Evolutionary conservation across 371 early-diverging fungal genomes (phyloP), one percentile per base, ranked within the genome.

Genomic region (Mortierella sp.): DNA sequence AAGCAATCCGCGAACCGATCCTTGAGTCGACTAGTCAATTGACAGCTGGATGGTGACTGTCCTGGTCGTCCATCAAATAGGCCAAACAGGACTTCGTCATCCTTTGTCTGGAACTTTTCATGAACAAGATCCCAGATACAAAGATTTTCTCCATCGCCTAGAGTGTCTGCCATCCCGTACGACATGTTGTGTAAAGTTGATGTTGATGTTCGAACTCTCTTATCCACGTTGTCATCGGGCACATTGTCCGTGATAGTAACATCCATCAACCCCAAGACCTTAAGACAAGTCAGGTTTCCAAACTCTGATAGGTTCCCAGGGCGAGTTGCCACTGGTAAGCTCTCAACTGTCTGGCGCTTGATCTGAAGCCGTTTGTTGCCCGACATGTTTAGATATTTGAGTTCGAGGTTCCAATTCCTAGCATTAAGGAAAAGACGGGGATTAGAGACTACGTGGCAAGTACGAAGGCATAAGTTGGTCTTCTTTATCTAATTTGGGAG

Each of bases 281-380:
- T 90, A n/a, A 97, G 84, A 24, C 89, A 86, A 0, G 88, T 89
- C 67, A 97, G 84, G n/a, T 91, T 91, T 66, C 91, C 88, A 70
- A 97, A 97, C 48, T 95, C 92, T 1, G 94, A 87, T 19, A 95
- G 67, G 78, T 94, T 86, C 70, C 92, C 86, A 59, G 87, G 87
- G 11, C 87, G 85, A 15, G 67, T 41, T 2, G 84, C 76, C 55
- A 73, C 77, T 1, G 82, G 71, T 6, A 69, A 70, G 13, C 63
- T 52, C 8, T 89, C 89, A 8, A 83, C 84, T 24, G 87, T 90
- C 3, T 88, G 87, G 45, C 89, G 90, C 75, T 94, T 92, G 82
- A 97, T 96, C 76, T 96, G 95, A 8, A 97, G 81, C 55, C 96
- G 87, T 73, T 93, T 94, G 84, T 97, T 97, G 53, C 97, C 95